Evolutionary conservation across 192 early-diverging fungal species (phyloP).

Genomic region (Endogone sp.): DNA sequence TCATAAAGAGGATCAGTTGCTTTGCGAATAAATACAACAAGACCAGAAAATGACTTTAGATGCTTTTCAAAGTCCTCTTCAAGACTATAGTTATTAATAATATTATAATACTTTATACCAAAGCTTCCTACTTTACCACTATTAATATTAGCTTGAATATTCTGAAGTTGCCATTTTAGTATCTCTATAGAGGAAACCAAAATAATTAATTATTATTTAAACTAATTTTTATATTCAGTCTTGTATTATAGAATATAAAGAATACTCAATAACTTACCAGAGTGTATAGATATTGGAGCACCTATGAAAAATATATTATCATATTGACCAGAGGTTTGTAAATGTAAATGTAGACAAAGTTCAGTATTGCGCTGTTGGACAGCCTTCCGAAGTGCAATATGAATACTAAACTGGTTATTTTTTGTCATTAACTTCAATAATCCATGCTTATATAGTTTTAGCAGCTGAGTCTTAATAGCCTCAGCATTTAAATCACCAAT

Average conservation of each 20-base stretch:
- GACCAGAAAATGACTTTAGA: background rate
- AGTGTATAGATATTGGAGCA: too few species aligned
- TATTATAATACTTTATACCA: background rate
- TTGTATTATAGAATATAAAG: too few species aligned
- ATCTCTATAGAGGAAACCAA: too few species aligned
- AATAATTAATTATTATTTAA: too few species aligned
- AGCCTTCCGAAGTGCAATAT: background rate
- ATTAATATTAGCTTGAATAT: too few species aligned
- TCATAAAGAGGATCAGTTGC: background rate
- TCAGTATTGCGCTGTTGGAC: background rate
- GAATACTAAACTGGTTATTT: background rate
- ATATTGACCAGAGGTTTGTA: background rate
- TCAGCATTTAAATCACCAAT: background rate
- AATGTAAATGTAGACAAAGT: background rate
- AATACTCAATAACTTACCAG: too few species aligned
- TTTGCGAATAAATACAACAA: background rate
- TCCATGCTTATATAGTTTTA: background rate
- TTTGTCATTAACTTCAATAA: background rate
- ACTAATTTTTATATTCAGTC: too few species aligned
- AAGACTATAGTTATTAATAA: background rate
- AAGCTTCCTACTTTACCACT: too few species aligned
- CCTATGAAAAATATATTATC: background rate
- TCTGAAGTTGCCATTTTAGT: too few species aligned
- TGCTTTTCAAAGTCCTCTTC: background rate
- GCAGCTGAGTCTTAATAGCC: background rate